Base-by-base conservation (phyloP, 306 rosid species). In the Cicer cuneatum region DNA sequence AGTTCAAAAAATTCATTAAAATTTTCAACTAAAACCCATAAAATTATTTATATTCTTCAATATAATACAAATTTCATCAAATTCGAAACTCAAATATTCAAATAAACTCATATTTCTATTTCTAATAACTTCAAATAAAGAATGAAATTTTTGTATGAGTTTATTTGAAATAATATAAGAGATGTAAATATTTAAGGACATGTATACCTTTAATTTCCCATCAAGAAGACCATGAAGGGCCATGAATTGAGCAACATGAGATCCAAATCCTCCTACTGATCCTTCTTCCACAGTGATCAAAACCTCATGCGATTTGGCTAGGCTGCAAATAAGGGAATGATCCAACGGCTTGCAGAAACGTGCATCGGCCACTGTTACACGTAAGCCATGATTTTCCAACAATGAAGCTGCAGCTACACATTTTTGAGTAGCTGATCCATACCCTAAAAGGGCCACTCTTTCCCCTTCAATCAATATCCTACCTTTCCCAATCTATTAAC, bases 341-440 rank as follows among this genome's bases (percentile, higher is more conserved):
- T 91, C 98, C 69, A 93, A 77, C 5, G 98, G 98, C 78, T 91
- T 93, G 90, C 98, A 93, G 83, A 93, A 93, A 41, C 98, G 75
- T 18, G 73, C 82, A 24, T 61, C 79, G 0, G 71, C 87, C 57
- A 91, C 91, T 0, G 94, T 91, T 56, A 85, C 68, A 6, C 15
- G 70, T 77, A 91, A 64, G 61, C 92, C 96, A 56, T 58, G 88
- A 8, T 62, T 33, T 83, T 79, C 82, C 51, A 88, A 63, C 33
- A 86, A 40, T 58, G 89, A 69, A 18, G 92, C 85, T 37, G 96
- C 96, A 62, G 85, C 91, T 49, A 91, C 35, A 80, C 97, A 89
- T 78, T 74, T 89, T 81, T 88, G 97, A 66, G 89, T 96, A 29
- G 87, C 90, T 64, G 90, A 10, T 71, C 98, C 96, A 33, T 89